Evolutionary conservation across 1,284 basidiomycete genomes (phyloP), one percentile per base, ranked within the genome.

Genomic region (Boletus putidus): DNA sequence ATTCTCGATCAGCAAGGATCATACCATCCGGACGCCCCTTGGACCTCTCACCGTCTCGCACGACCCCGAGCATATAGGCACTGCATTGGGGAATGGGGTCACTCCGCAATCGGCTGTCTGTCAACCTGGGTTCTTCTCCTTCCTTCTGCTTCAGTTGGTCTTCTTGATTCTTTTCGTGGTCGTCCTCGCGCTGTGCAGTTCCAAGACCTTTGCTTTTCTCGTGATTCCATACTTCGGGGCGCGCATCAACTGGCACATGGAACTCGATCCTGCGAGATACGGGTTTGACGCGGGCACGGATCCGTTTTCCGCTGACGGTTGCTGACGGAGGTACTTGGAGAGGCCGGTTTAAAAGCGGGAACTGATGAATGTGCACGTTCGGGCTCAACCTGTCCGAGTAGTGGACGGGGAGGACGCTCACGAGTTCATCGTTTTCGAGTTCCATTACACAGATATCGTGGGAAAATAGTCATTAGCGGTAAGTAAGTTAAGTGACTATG

Each of bases 271-370:
- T 78, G 51, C 79, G 81, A 45, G 80, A 77, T 47, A 79, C 75
- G 8, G 85, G 80, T 72, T 91, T 92, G 59, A 86, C 74, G 44
- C 90, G 83, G 12, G 89, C 88, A 45, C 78, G 79, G 55, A 92
- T 89, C 37, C 83, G 82, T 72, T 92, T 92, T 25, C 91, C 91
- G 65, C 84, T 87, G 37, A 81, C 70, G 42, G 75, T 72, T 20
- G 91, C 88, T 11, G 88, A 87, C 20, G 91, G 89, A 7, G 91
- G 89, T 6, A 80, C 80, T 74, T 88, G 86, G 3, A 92, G 77
- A 7, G 89, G 85, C 33, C 89, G 80, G 29, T 81, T 85, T 8
- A 91, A 76, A 11, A 92, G 79, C 14, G 91, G 90, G 65, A 86
- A 92, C 65, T 92, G 91, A 67, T 92, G 88, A 7, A 92, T 73